phyloP scores from a whole-genome alignment of 768 basidiomycete genomes.

The Mycena maculata region DNA sequence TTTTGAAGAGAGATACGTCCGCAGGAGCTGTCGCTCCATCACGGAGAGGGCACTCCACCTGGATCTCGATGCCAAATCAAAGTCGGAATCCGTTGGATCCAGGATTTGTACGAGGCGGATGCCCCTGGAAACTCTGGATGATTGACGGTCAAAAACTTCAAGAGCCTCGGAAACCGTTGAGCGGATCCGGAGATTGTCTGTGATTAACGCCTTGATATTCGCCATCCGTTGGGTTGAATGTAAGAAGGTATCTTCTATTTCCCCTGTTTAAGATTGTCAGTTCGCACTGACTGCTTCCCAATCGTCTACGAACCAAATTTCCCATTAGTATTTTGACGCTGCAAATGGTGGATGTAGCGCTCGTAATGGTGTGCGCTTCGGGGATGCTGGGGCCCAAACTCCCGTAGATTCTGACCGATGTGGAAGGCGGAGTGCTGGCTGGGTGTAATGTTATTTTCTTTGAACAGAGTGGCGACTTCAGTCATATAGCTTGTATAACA shows the following conservation, averaged over 20 bases:
- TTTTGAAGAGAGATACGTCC: neutral
- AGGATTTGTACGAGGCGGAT: constrained; percentile 13
- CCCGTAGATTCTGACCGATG: constrained; percentile 37
- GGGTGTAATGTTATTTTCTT: constrained; percentile 39
- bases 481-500: constrained; percentile 37
- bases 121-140: neutral
- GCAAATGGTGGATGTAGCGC: constrained; percentile 35
- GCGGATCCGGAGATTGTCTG: constrained; percentile 8
- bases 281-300: neutral
- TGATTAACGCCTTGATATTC: constrained; percentile 23
- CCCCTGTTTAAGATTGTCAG: constrained; percentile 20
- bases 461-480: constrained; percentile 36
- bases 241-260: constrained; percentile 31
- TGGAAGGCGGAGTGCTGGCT: constrained; percentile 49
- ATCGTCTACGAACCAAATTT: constrained; percentile 28
- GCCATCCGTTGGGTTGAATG: constrained; percentile 17
- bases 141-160: neutral
- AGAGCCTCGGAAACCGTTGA: constrained; percentile 1
- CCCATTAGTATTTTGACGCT: constrained; percentile 35
- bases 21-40: neutral
- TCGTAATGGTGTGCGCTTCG: constrained; percentile 29
- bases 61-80: neutral
- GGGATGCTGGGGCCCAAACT: constrained; percentile 45
- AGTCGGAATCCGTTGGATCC: neutral
- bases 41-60: constrained; percentile 5